Conservation (phyloP, 768 basidiomycete species). For the Termitomyces eurrhizus region DNA sequence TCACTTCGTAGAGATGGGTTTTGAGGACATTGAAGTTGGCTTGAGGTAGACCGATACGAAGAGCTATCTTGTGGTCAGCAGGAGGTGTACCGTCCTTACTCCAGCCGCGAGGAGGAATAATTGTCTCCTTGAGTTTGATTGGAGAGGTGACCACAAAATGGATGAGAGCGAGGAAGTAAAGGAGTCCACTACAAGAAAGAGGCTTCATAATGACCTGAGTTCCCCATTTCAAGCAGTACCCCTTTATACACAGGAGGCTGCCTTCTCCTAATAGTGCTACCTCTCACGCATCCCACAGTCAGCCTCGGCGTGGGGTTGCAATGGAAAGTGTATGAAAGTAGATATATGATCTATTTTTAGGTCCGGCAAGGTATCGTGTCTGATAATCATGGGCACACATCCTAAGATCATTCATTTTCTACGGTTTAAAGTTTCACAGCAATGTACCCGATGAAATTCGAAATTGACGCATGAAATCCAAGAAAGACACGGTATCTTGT, state of each 20-base stretch:
- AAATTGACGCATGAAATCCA: not conserved
- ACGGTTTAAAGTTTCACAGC: not conserved
- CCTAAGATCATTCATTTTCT: not conserved
- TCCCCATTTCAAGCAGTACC: not conserved
- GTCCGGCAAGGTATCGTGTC: not conserved
- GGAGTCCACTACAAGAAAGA: constrained; percentile 1
- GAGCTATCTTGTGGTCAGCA: constrained; percentile 41
- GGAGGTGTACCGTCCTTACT: constrained; percentile 38
- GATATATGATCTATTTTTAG: constrained; percentile 8
- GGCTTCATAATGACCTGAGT: constrained; percentile 7
- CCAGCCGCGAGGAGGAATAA: constrained; percentile 47
- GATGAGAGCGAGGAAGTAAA: constrained; percentile 9
- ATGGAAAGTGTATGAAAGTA: not conserved
- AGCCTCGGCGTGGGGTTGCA: not conserved
- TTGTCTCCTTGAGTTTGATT: constrained; percentile 29
- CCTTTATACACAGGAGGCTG: constrained; percentile 2
- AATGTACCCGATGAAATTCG: not conserved
- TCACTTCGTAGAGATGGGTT: constrained; percentile 50
- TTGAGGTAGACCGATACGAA: constrained; percentile 57
- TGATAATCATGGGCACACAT: not conserved
- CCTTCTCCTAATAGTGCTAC: not conserved
- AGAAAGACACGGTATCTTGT: not conserved
- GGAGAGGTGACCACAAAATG: constrained; percentile 9
- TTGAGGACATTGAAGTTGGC: constrained; percentile 45
- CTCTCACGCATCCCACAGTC: not conserved